Conservation (phyloP, 2,329 filamentous ascomycete genomes). For the Grosmannia penicillata region DNA sequence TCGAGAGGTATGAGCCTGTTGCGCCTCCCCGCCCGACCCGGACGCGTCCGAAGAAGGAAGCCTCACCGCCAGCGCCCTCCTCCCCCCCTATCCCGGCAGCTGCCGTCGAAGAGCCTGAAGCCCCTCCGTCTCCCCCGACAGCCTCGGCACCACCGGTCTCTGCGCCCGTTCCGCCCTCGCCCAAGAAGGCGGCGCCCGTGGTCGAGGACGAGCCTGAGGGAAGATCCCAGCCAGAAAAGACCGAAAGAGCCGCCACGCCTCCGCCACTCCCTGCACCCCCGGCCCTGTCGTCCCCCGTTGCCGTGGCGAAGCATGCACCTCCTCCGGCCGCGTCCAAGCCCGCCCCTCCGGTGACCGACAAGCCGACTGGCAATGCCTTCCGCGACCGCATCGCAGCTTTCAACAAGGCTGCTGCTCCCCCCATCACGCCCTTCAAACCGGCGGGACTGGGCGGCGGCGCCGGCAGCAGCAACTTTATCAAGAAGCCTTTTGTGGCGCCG, state of each 20-base stretch:
- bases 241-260: slow-evolving; percentile 13
- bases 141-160: not conserved
- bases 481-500: slow-evolving; percentile 92
- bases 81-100: slow-evolving; percentile 11
- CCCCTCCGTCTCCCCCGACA: slow-evolving; percentile 11
- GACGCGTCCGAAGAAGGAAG: slow-evolving; percentile 53
- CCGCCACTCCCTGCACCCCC: slow-evolving; percentile 9
- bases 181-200: slow-evolving; percentile 16
- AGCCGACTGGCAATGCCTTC: slow-evolving; percentile 66
- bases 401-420: slow-evolving; percentile 76
- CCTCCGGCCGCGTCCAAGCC: slow-evolving; percentile 23
- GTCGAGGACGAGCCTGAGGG: slow-evolving; percentile 11
- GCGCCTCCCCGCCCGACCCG: slow-evolving; percentile 76
- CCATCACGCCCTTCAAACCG: slow-evolving; percentile 82
- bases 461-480: slow-evolving; percentile 54
- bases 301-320: slow-evolving; percentile 17
- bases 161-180: slow-evolving; percentile 3
- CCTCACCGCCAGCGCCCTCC: slow-evolving; percentile 12
- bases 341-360: slow-evolving; percentile 54
- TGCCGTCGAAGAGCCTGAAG: slow-evolving; percentile 11
- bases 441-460: slow-evolving; percentile 42
- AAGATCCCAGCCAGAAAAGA: slow-evolving; percentile 10
- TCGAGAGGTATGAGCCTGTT: slow-evolving; percentile 86
- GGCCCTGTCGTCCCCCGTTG: not conserved
- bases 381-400: slow-evolving; percentile 94